A percentile compares a stretch with the other conserved stretches of the same genome.
Evolutionary conservation across 2,329 filamentous ascomycete genomes (phyloP).

Genomic region (Diaporthe batatas): DNA sequence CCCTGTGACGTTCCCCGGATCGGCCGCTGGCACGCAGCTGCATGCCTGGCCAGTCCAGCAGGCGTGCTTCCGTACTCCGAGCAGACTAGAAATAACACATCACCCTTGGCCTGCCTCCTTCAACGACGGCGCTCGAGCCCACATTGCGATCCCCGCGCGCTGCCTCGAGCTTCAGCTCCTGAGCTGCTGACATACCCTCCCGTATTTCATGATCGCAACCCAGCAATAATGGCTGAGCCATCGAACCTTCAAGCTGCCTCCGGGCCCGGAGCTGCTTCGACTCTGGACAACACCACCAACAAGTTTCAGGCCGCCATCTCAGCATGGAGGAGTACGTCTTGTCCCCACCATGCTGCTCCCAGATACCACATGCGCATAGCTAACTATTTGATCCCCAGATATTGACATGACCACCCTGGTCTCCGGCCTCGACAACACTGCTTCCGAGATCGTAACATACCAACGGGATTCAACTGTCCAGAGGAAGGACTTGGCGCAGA

Average conservation of each 20-base stretch:
- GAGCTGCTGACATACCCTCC: conserved; percentile 12
- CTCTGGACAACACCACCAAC: conserved; percentile 76
- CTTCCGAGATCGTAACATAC: conserved; percentile 93
- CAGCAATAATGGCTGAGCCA: conserved; percentile 35
- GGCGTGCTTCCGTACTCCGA: neutral
- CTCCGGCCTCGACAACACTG: conserved; percentile 88
- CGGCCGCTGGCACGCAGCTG: conserved; percentile 24
- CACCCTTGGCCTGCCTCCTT: conserved; percentile 14
- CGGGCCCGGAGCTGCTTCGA: conserved; percentile 25
- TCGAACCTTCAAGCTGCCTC: conserved; percentile 26
- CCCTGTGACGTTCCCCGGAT: conserved; percentile 32
- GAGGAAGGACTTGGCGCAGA: conserved; percentile 96
- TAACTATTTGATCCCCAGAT: conserved; percentile 63
- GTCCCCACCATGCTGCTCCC: conserved; percentile 33
- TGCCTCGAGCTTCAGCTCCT: conserved; percentile 36
- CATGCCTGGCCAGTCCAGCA: conserved; percentile 1
- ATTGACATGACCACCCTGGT: conserved; percentile 89
- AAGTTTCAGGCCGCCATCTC: conserved; percentile 98
- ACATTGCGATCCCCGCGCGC: conserved; percentile 1
- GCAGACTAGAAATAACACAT: conserved; percentile 33
- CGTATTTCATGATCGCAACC: neutral
- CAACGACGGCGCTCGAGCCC: conserved; percentile 21
- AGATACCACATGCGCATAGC: conserved; percentile 20
- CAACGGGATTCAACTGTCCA: conserved; percentile 97
- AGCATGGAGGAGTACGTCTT: conserved; percentile 86